Conservation (phyloP, 1,284 basidiomycete genomes). For the Violaceomyces palustris region DNA sequence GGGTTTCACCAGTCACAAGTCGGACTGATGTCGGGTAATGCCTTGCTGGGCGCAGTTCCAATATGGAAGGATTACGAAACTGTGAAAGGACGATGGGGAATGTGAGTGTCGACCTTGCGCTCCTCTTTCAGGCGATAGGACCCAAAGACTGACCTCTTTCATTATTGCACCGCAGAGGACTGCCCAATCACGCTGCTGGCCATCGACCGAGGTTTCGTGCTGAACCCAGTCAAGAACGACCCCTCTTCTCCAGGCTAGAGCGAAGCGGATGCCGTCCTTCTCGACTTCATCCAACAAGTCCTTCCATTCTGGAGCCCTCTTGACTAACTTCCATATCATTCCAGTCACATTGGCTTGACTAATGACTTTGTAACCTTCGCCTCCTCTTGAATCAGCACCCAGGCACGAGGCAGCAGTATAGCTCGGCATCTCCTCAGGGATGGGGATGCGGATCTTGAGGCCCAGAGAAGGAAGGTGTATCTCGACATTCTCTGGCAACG, state of each 20-base stretch:
- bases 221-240: constrained; percentile 75
- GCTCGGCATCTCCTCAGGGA: constrained; percentile 58
- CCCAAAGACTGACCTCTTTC: constrained; percentile 59
- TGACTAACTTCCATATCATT: constrained; percentile 56
- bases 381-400: too few species aligned
- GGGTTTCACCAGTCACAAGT: constrained; percentile 59
- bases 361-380: constrained; percentile 58
- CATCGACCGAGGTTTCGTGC: constrained; percentile 64
- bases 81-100: background rate
- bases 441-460: constrained; percentile 63
- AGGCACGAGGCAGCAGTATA: background rate
- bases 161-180: constrained; percentile 69
- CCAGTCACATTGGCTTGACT: constrained; percentile 62
- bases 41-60: constrained; percentile 68
- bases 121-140: constrained; percentile 2
- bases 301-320: constrained; percentile 62
- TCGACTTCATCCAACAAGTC: constrained; percentile 61
- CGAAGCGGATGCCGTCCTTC: constrained; percentile 61
- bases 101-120: too few species aligned
- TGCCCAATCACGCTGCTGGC: constrained; percentile 64
- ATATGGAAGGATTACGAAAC: constrained; percentile 54
- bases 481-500: constrained; percentile 57
- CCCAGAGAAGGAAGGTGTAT: constrained; percentile 59
- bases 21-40: constrained; percentile 63
- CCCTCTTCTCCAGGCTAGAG: constrained; percentile 70